Conservation (phyloP, 495 filamentous ascomycete species). For the Aspergillus hancockii region DNA sequence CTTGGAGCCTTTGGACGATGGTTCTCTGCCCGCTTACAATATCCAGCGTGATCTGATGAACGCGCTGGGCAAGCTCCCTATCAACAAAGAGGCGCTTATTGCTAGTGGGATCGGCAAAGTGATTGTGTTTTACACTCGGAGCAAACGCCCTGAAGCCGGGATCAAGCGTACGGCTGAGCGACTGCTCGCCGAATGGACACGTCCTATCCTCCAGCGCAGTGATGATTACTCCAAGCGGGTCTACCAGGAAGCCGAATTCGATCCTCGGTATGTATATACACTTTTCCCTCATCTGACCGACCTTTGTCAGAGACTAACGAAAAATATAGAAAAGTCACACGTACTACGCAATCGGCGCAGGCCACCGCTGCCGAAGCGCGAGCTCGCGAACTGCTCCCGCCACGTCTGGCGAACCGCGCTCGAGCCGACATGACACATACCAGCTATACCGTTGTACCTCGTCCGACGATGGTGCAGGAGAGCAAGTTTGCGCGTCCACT, state of each 20-base stretch:
- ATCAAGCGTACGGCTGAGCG: slow-evolving; percentile 95
- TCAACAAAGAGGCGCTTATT: slow-evolving; percentile 85
- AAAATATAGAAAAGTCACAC: slow-evolving; percentile 47
- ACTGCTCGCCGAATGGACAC: slow-evolving; percentile 89
- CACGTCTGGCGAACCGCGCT: slow-evolving; percentile 69
- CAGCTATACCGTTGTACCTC: slow-evolving; percentile 81
- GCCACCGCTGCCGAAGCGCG: slow-evolving; percentile 64
- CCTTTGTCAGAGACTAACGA: slow-evolving; percentile 11
- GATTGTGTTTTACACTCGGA: slow-evolving; percentile 93
- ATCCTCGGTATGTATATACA: slow-evolving; percentile 52
- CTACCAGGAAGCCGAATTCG: slow-evolving; percentile 55
- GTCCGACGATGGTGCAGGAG: slow-evolving; percentile 52
- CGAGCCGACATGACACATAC: slow-evolving; percentile 66
- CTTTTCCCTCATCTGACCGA: slow-evolving; percentile 7
- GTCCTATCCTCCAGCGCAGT: slow-evolving; percentile 89
- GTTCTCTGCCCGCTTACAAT: slow-evolving; percentile 89
- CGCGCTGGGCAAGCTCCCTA: slow-evolving; percentile 74
- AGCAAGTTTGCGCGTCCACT: slow-evolving; percentile 61
- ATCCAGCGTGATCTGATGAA: slow-evolving; percentile 94
- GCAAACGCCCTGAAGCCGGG: slow-evolving; percentile 75
- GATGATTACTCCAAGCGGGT: slow-evolving; percentile 87
- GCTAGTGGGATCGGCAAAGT: slow-evolving; percentile 95
- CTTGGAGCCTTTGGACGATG: slow-evolving; percentile 92
- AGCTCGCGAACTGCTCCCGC: slow-evolving; percentile 68
- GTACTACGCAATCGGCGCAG: slow-evolving; percentile 48